Conservation (phyloP, 2,329 filamentous ascomycete species). For the Dendryphion nanum region DNA sequence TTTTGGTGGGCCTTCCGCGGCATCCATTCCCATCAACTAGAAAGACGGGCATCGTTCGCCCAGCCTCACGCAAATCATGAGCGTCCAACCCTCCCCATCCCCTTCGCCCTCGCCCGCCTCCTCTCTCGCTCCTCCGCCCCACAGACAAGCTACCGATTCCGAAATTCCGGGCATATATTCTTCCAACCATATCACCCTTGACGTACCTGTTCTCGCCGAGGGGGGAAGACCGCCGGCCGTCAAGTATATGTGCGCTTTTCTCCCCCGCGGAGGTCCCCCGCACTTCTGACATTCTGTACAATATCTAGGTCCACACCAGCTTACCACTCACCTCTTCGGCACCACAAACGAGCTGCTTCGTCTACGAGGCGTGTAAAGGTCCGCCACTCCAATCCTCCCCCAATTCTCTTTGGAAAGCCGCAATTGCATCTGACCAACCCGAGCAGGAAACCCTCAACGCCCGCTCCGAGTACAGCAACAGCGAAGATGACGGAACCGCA, state of each 20-base stretch:
- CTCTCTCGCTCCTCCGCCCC: conserved; percentile 13
- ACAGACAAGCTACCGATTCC: conserved; percentile 19
- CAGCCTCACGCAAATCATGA: too few relatives aligned
- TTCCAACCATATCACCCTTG: conserved; percentile 49
- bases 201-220: conserved; percentile 42
- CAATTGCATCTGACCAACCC: conserved; percentile 1
- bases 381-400: conserved; percentile 10
- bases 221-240: conserved; percentile 44
- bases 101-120: conserved; percentile 3
- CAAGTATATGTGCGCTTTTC: conserved; percentile 50
- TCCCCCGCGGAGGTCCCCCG: conserved; percentile 1
- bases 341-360: conserved; percentile 62
- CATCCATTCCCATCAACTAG: too few relatives aligned
- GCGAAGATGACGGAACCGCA: conserved; percentile 75
- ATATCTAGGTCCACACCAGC: conserved; percentile 53
- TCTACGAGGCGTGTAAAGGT: conserved; percentile 63
- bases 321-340: conserved; percentile 63
- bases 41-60: too few relatives aligned
- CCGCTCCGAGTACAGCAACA: conserved; percentile 79
- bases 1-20: too few relatives aligned
- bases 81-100: not conserved
- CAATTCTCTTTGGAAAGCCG: not conserved
- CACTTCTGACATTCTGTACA: not conserved
- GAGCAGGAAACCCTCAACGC: conserved; percentile 88
- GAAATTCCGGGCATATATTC: conserved; percentile 42